Evolutionary conservation across 2,329 filamentous ascomycete genomes (phyloP).

Genomic region (Didymella pomorum): DNA sequence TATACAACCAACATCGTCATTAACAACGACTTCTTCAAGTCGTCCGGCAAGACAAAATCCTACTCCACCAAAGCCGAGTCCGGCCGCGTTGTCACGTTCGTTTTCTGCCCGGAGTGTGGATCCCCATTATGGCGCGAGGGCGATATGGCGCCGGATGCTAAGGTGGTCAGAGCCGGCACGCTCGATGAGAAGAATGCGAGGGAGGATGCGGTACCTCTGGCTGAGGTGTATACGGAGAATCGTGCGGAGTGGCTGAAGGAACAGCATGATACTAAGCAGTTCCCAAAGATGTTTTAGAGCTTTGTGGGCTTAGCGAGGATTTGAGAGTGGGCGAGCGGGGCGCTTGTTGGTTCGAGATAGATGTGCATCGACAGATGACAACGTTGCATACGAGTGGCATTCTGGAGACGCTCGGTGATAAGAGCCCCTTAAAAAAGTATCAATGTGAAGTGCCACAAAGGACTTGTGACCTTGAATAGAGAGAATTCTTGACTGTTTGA

Average conservation of each 20-base stretch:
- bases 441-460: neutral
- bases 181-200: conserved; percentile 14
- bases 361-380: neutral
- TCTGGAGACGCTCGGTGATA: neutral
- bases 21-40: conserved; percentile 19
- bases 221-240: conserved; percentile 19
- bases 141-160: conserved; percentile 17
- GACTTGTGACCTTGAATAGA: no score
- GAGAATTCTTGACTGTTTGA: neutral
- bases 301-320: neutral
- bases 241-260: conserved; percentile 17
- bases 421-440: neutral
- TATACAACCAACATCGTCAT: conserved; percentile 17
- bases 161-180: conserved; percentile 14
- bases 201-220: conserved; percentile 12
- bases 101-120: conserved; percentile 18
- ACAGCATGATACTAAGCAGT: conserved; percentile 18
- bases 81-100: conserved; percentile 18
- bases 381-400: neutral
- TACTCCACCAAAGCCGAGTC: conserved; percentile 19
- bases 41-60: conserved; percentile 13
- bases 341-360: neutral
- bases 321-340: neutral
- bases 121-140: conserved; percentile 19
- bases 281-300: conserved; percentile 14